These are phyloP conservation scores for Leptodermis oblonga DNA, from an alignment of 257 asterid species.

Conservation along the genomic window DNA sequence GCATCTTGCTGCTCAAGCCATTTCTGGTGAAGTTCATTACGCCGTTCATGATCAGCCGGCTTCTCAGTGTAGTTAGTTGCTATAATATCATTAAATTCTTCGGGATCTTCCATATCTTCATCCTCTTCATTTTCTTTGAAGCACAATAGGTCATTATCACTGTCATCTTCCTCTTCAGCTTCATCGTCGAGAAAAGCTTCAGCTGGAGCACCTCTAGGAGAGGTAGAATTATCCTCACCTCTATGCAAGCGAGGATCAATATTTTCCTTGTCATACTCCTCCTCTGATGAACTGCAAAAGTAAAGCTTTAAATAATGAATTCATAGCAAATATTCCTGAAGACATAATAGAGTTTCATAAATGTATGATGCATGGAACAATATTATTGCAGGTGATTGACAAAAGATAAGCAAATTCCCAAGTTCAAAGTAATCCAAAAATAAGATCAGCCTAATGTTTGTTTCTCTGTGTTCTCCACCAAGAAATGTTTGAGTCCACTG, in stretches of 20 bases:
- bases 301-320: constrained; percentile 6
- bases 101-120: constrained; percentile 63
- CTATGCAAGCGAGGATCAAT: constrained; percentile 35
- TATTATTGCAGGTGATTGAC: not conserved
- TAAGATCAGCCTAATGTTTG: too few species aligned
- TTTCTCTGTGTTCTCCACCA: too few species aligned
- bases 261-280: constrained; percentile 75
- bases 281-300: constrained; percentile 73
- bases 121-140: constrained; percentile 66
- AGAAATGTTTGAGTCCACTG: too few species aligned
- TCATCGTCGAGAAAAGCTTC: constrained; percentile 82
- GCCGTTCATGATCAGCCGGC: constrained; percentile 52
- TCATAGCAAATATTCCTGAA: constrained; percentile 2
- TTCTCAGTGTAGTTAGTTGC: constrained; percentile 67
- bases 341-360: not conserved
- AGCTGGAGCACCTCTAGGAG: constrained; percentile 61
- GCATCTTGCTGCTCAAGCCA: constrained; percentile 99
- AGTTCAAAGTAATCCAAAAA: not conserved
- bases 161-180: constrained; percentile 94
- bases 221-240: constrained; percentile 26
- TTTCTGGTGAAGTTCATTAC: constrained; percentile 86
- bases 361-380: constrained; percentile 1
- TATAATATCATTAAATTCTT: constrained; percentile 76
- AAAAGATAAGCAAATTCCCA: not conserved
- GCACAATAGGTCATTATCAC: constrained; percentile 57